Base-by-base conservation (phyloP, 139 green algal genomes). In the Pseudopediastrum boryanum region DNA sequence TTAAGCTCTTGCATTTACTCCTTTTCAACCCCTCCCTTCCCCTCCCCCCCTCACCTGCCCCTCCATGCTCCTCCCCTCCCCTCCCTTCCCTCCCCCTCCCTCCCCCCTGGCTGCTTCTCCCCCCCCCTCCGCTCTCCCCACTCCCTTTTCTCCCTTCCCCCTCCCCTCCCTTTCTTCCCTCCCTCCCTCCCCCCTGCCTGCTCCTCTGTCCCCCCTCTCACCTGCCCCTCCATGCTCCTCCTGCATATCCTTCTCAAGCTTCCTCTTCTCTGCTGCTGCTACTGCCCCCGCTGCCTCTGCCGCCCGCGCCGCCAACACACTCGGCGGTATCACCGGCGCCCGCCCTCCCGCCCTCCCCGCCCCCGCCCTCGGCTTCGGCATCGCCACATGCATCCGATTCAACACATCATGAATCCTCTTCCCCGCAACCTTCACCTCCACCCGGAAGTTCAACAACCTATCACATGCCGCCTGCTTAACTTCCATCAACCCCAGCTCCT, bases 401-500 rank as follows among this genome's bases (percentile, higher is more conserved):
- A 94, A 78, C 54, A 98, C 90, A 44, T 98, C 94, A 1, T 58
- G 64, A 44, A 96, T 90, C 56, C 95, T 90, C 88, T 97, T 97
- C 52, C 92, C 88, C 67, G 88, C 85, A 36, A 99, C 81, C 86
- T 99, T 99, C 12, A 93, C 75, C 79, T 99, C 95, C 58, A 99
- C 96, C 0, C 96, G 86, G 80, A 84, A 86, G 58, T 88, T 86
- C 41, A 99, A 90, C 78, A 99, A 92, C 3, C 88, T 82, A 77
- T 99, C 96, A 78, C 96, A 99, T 8, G 96, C 96, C 5, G 83
- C 54, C 77, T 89, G 81, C 80, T 98, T 98, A 1, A 98, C 96
- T 2, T 78, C 82, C 78, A 89, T 92, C 29, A 99, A 92, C 7
- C 94, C 94, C 50, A 95, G 91, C 82, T 99, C 96, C 9, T 81